Conservation (phyloP, 2,329 filamentous ascomycete genomes). For the Cercospora sp. region DNA sequence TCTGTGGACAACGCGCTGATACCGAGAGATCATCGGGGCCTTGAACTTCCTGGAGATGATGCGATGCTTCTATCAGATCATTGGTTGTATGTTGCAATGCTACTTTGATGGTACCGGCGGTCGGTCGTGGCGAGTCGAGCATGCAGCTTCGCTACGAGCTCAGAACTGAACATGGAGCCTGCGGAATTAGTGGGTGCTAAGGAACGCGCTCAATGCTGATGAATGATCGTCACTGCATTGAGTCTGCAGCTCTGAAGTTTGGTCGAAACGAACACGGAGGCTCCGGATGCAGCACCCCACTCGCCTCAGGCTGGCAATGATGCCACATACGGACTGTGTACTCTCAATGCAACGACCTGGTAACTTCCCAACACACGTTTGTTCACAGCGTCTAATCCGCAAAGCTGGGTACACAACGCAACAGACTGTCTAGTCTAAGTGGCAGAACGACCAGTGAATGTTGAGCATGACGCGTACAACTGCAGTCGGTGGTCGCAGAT, state of each 20-base stretch:
- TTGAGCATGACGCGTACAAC: background rate
- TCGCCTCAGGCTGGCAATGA: background rate
- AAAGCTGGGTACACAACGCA: background rate
- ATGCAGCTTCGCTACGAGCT: background rate
- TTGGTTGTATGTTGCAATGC: background rate
- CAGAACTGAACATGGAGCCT: background rate
- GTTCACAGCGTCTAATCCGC: background rate
- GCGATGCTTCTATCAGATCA: background rate
- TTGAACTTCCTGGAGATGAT: background rate
- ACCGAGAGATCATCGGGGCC: background rate
- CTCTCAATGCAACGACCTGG: background rate
- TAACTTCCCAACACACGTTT: background rate
- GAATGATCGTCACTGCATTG: background rate
- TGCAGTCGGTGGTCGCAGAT: background rate
- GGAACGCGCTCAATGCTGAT: background rate
- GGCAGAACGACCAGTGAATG: background rate
- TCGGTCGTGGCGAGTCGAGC: background rate
- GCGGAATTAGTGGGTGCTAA: background rate
- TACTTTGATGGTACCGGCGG: background rate
- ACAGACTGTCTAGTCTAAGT: background rate
- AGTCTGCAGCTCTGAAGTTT: conserved; percentile 5
- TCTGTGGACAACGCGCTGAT: background rate
- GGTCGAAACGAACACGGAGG: background rate
- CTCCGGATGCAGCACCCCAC: background rate
- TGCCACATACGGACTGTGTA: background rate